Evolutionary conservation across 2,329 filamentous ascomycete species (phyloP).

Genomic region (Anthostomella pinea): DNA sequence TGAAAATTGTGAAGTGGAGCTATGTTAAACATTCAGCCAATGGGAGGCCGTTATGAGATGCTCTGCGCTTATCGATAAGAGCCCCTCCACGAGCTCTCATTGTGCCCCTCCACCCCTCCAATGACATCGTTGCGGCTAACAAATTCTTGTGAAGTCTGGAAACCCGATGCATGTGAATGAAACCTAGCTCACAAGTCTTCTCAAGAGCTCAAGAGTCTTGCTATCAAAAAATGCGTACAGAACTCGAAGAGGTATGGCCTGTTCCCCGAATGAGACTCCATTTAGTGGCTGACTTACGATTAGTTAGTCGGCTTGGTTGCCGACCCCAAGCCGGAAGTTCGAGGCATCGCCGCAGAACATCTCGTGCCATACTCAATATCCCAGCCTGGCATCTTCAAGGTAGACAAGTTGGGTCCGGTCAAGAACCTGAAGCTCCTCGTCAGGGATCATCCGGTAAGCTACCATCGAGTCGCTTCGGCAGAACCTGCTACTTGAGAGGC

Average conservation of each 20-base stretch:
- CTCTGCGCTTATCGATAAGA: no score
- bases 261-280: slow-evolving; percentile 7
- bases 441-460: slow-evolving; percentile 74
- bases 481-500: no score
- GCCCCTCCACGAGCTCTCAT: no score
- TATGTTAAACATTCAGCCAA: no score
- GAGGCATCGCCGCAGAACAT: slow-evolving; percentile 81
- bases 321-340: slow-evolving; percentile 87
- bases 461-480: no score
- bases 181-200: no score
- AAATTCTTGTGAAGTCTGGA: no score
- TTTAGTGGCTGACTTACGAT: slow-evolving; percentile 8
- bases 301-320: slow-evolving; percentile 92
- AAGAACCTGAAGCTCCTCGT: slow-evolving; percentile 85
- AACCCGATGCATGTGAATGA: no score
- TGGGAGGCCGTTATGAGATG: no score
- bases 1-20: background rate
- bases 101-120: no score
- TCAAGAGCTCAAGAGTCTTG: no score
- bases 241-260: slow-evolving; percentile 75
- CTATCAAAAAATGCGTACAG: slow-evolving; percentile 70
- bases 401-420: slow-evolving; percentile 71
- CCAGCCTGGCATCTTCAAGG: slow-evolving; percentile 81
- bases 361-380: slow-evolving; percentile 76
- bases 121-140: no score